Conservation (phyloP, 2,329 filamentous ascomycete species). For the Botrytis squamosa region DNA sequence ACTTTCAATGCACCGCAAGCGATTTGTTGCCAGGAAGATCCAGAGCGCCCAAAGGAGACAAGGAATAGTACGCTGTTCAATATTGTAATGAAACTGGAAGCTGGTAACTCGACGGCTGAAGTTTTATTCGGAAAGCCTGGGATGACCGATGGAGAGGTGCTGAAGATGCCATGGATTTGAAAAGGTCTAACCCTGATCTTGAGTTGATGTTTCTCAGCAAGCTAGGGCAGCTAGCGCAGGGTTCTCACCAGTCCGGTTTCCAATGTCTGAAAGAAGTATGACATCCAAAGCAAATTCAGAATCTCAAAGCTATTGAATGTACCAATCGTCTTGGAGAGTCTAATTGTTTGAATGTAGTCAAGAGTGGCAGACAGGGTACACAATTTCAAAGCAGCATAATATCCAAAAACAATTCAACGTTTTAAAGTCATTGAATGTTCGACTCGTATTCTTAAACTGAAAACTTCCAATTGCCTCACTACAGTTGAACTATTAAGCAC, state of each 20-base stretch:
- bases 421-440: background rate
- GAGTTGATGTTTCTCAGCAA: background rate
- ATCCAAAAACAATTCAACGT: background rate
- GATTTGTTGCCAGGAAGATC: conserved; percentile 41
- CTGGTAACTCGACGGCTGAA: background rate
- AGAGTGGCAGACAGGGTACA: too few relatives aligned
- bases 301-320: background rate
- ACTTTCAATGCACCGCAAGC: conserved; percentile 40
- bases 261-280: background rate
- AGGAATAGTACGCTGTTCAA: conserved; percentile 41
- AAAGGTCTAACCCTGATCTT: background rate
- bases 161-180: conserved; percentile 10
- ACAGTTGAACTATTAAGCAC: background rate
- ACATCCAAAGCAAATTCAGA: background rate
- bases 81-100: conserved; percentile 23
- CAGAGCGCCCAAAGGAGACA: conserved; percentile 32
- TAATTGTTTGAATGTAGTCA: background rate
- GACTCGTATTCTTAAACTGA: background rate
- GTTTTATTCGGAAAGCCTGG: conserved; percentile 9
- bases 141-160: background rate
- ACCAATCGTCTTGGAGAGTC: background rate
- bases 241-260: background rate
- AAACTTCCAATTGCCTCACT: background rate
- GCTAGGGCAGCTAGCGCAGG: background rate
- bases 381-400: background rate